A percentile compares a stretch with the other conserved stretches of the same genome.
These are phyloP conservation scores for Coniochaeta sp. DNA, from an alignment of 2,329 filamentous ascomycete genomes.

Conservation along the genomic window DNA sequence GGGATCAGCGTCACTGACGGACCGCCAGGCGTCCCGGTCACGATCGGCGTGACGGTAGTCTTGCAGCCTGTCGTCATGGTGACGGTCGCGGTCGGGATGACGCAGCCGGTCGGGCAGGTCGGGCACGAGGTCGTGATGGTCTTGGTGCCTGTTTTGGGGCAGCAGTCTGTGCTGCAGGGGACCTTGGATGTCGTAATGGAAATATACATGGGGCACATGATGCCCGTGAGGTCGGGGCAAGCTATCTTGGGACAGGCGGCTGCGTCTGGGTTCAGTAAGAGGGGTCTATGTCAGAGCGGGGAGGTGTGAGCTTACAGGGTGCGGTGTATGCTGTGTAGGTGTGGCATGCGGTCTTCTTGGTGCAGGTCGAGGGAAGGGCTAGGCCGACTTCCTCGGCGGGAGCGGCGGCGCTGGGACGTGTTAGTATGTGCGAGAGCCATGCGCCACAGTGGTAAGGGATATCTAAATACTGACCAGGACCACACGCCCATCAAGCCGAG, in stretches of 20 bases:
- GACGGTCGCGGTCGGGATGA: slow-evolving; percentile 12
- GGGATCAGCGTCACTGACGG: neutral
- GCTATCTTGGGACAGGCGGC: neutral
- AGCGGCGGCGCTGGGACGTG: neutral
- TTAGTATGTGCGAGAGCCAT: neutral
- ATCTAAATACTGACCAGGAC: neutral
- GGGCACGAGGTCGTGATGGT: slow-evolving; percentile 14
- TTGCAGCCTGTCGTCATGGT: slow-evolving; percentile 15
- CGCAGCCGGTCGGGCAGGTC: slow-evolving; percentile 17
- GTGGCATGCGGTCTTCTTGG: neutral
- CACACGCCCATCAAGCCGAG: neutral
- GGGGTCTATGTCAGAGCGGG: neutral
- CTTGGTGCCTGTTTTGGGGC: slow-evolving; percentile 24
- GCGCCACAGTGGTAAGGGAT: neutral
- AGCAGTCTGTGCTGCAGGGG: slow-evolving; percentile 29
- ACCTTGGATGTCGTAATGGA: slow-evolving; percentile 22
- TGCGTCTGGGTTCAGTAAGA: neutral
- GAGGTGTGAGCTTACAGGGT: neutral
- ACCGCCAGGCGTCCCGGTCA: slow-evolving; percentile 1
- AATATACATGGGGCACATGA: slow-evolving; percentile 21
- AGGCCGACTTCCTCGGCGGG: neutral
- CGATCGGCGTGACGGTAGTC: neutral
- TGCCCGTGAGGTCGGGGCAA: slow-evolving; percentile 8
- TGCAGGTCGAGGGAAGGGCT: slow-evolving; percentile 1
- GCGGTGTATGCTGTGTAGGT: slow-evolving; percentile 1